Conservation (phyloP, 352 stramenopile species). For the Phytophthora crassamura region DNA sequence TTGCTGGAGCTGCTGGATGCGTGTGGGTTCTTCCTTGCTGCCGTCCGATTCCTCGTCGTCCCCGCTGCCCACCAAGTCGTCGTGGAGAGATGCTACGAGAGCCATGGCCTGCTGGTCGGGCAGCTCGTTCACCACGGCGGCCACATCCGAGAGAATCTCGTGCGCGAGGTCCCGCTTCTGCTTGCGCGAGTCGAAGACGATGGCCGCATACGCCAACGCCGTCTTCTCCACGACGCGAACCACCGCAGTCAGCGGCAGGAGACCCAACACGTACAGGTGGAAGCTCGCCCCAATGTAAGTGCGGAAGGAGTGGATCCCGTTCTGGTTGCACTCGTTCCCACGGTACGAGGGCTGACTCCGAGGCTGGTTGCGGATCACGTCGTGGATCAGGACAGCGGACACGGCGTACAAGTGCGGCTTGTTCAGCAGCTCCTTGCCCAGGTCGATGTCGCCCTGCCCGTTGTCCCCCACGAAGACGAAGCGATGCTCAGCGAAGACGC, state of each 20-base stretch:
- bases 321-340: slow-evolving; percentile 65
- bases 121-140: slow-evolving; percentile 59
- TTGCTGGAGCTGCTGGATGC: slow-evolving; percentile 37
- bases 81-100: slow-evolving; percentile 54
- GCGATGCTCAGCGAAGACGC: slow-evolving; percentile 72
- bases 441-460: slow-evolving; percentile 81
- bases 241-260: slow-evolving; percentile 61
- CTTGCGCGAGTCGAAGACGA: slow-evolving; percentile 64
- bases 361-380: slow-evolving; percentile 78
- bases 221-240: slow-evolving; percentile 73
- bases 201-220: slow-evolving; percentile 53
- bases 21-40: slow-evolving; percentile 23
- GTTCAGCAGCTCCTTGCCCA: slow-evolving; percentile 73
- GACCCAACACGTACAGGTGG: slow-evolving; percentile 54
- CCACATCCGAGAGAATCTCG: slow-evolving; percentile 72
- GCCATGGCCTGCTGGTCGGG: slow-evolving; percentile 60
- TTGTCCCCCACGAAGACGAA: slow-evolving; percentile 89
- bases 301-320: slow-evolving; percentile 74
- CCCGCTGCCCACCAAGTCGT: slow-evolving; percentile 48
- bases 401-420: slow-evolving; percentile 62
- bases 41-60: slow-evolving; percentile 25
- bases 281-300: slow-evolving; percentile 84
- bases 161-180: slow-evolving; percentile 63
- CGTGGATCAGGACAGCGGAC: slow-evolving; percentile 77
- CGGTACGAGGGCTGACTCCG: slow-evolving; percentile 57